Base-by-base conservation (phyloP, 768 basidiomycete genomes). In the Harrya chromipes region DNA sequence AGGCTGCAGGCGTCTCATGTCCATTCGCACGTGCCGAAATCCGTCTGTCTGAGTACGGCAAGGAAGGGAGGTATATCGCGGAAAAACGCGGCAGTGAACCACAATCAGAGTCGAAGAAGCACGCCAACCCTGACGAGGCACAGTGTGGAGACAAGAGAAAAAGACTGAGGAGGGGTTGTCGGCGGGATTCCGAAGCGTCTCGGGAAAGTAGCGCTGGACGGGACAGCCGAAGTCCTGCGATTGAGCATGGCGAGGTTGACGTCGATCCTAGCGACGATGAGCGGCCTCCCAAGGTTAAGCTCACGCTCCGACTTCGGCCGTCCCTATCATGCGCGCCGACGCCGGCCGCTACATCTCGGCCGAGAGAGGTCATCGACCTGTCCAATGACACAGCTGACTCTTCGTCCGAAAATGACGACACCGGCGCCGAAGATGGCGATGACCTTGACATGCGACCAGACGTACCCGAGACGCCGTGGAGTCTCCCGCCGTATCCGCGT, bases 21-120 rank as follows among this genome's bases (percentile, higher is more conserved):
- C 87, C 87, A 5, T 90, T 90, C 63, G 71, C 83, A 6, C 75
- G 81, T 50, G 83, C 79, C 1, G 85, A 86, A n/a, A 84, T 90
- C 43, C 75, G 81, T 33, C 75, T 87, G 4, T 84, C 79, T 63
- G 81, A 88, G 39, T 87, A 86, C 63, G 73, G 71, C 17, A 79
- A 82, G 61, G 71, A 74, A 49, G 77, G 77, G 29, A 79, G 68
- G 58, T 45, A 53, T 60, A 60, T 19, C 33, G 31, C 43, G 36
- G 54, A 55, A 65, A 57, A 54, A 57, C 63, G 27, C 59, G 56
- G 34, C 55, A 68, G 55, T 48, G 63, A 60, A 11, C 40, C 19
- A 47, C 65, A 44, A 70, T 68, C 63, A 72, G 72, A 0, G 64
- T 71, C 59, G 77, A 81, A 62, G 70, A 78, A 46, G 78, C 76